These are phyloP conservation scores for Colletotrichum tabaci DNA, from an alignment of 2,329 filamentous ascomycete species.

Conservation along the genomic window DNA sequence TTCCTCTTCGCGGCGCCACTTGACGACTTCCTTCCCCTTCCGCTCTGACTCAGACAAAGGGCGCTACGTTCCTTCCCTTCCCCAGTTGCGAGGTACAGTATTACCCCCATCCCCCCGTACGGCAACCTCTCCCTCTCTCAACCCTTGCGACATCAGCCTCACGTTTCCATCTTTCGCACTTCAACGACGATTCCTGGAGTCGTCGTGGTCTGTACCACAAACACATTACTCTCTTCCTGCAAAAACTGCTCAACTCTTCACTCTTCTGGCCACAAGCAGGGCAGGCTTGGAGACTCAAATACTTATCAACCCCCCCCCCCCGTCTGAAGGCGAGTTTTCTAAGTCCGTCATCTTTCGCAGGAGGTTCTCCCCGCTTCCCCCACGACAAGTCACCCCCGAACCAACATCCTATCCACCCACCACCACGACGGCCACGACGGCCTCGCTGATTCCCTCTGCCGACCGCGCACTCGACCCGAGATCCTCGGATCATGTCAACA, in stretches of 20 bases:
- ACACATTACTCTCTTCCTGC: conserved; percentile 8
- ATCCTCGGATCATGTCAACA: conserved; percentile 49
- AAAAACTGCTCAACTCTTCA: conserved; percentile 9
- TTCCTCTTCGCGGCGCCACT: conserved; percentile 10
- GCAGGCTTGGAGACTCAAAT: conserved; percentile 6
- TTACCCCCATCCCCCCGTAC: conserved; percentile 14
- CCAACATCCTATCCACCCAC: conserved; percentile 38
- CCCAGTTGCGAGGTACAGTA: conserved; percentile 9
- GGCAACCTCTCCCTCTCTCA: conserved; percentile 32
- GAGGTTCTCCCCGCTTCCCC: conserved; percentile 32
- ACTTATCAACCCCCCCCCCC: not conserved
- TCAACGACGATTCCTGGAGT: conserved; percentile 21
- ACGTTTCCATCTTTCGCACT: conserved; percentile 14
- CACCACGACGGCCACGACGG: conserved; percentile 46
- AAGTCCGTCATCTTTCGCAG: conserved; percentile 23
- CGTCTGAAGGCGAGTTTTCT: conserved; percentile 16
- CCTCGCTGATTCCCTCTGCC: conserved; percentile 36
- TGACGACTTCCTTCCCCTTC: conserved; percentile 10
- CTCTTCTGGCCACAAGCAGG: conserved; percentile 1
- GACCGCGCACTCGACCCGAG: conserved; percentile 28
- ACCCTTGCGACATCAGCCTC: conserved; percentile 35
- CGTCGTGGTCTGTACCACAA: conserved; percentile 17
- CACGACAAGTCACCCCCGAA: conserved; percentile 13
- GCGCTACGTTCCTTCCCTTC: conserved; percentile 25
- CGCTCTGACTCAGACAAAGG: conserved; percentile 41